phyloP scores from a whole-genome alignment of 208 protist species.

The Trypanosoma vivax region DNA sequence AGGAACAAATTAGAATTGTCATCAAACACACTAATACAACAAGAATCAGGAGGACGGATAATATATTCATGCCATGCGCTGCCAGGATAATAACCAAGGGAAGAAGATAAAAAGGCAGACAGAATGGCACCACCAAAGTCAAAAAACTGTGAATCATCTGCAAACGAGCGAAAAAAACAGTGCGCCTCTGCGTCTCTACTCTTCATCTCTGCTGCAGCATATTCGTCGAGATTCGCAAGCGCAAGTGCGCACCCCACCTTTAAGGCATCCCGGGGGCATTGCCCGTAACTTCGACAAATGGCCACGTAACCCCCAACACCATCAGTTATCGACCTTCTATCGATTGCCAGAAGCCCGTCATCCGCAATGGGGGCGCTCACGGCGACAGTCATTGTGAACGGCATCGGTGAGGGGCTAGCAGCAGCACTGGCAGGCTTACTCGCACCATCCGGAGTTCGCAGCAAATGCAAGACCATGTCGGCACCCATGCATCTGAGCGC shows the following conservation, averaged over 20 bases:
- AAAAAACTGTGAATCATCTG: not conserved
- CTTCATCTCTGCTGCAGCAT: conserved; percentile 19
- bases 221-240: conserved; percentile 18
- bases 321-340: not conserved
- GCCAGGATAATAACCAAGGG: not conserved
- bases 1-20: too few species aligned
- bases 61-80: not conserved
- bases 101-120: conserved; percentile 16
- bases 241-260: conserved; percentile 28
- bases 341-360: not conserved
- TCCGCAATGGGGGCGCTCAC: conserved; percentile 16
- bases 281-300: conserved; percentile 20
- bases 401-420: not conserved
- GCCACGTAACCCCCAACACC: conserved; percentile 21
- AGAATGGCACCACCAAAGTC: conserved; percentile 10
- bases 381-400: conserved; percentile 17
- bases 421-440: not conserved
- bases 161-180: conserved; percentile 18
- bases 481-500: conserved; percentile 18
- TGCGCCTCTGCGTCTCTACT: conserved; percentile 20
- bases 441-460: not conserved
- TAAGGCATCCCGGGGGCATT: conserved; percentile 26
- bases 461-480: conserved; percentile 12
- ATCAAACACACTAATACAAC: too few species aligned
- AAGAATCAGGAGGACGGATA: too few species aligned